A percentile compares a stretch with the other conserved stretches of the same genome.
Evolutionary conservation across 2,329 filamentous ascomycete species (phyloP).

Genomic region (Aspergillus brasiliensis): DNA sequence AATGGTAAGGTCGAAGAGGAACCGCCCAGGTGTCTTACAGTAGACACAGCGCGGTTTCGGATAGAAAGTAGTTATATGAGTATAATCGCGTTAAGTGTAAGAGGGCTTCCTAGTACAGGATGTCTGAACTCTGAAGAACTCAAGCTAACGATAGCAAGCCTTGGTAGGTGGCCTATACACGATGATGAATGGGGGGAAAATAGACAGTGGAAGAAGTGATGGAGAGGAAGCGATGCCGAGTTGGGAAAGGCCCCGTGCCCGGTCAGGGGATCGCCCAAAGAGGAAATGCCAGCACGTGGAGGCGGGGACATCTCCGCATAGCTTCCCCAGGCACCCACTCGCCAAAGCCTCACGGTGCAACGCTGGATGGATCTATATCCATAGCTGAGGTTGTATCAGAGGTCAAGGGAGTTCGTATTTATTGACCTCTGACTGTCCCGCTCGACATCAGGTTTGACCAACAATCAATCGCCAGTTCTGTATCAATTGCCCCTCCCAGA

Average conservation of each 20-base stretch:
- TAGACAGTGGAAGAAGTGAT: background rate
- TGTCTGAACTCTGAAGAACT: background rate
- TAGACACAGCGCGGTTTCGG: background rate
- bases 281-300: slow-evolving; percentile 14
- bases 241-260: slow-evolving; percentile 10
- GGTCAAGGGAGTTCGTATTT: background rate
- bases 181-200: too few species aligned
- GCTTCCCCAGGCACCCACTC: background rate
- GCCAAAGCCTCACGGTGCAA: background rate
- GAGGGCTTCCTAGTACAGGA: background rate
- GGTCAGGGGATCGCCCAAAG: slow-evolving; percentile 7
- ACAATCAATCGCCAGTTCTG: background rate
- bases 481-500: slow-evolving; percentile 1
- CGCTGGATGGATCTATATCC: background rate
- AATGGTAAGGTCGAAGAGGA: slow-evolving; percentile 7
- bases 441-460: background rate
- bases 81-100: too few species aligned
- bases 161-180: background rate
- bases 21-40: background rate
- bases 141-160: background rate
- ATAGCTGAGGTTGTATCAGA: background rate
- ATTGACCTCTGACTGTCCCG: background rate
- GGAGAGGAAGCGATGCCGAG: background rate
- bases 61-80: background rate
- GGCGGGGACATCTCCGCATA: slow-evolving; percentile 12